phyloP scores from a whole-genome alignment of 2,329 filamentous ascomycete species.

The Talaromyces pinophilus region DNA sequence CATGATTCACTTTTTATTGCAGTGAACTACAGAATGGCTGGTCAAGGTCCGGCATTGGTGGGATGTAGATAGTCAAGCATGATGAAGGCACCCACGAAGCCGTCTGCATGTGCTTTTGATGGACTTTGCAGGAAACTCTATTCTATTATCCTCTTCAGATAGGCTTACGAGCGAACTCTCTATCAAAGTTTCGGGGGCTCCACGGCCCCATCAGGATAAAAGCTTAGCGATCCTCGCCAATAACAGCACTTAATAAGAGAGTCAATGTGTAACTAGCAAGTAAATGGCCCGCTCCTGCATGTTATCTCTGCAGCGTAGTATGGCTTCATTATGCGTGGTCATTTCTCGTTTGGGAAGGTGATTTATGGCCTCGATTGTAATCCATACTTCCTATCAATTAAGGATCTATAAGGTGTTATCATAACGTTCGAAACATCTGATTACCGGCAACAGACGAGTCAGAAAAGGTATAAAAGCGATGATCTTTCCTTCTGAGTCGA shows the following conservation, averaged over 20 bases:
- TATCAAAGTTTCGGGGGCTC: background rate
- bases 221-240: conserved; percentile 4
- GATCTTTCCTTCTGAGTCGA: background rate
- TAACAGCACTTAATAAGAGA: background rate
- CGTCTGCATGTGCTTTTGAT: background rate
- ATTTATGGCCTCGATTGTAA: background rate
- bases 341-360: conserved; percentile 12
- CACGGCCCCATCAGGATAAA: background rate
- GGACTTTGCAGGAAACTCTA: background rate
- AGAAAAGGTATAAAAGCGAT: conserved; percentile 14
- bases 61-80: background rate
- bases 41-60: background rate
- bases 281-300: background rate
- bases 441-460: no score
- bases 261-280: background rate
- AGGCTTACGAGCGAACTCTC: background rate
- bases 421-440: background rate
- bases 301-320: conserved; percentile 1
- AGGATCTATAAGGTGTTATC: background rate
- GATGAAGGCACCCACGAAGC: background rate
- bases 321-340: background rate
- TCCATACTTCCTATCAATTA: background rate
- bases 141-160: background rate
- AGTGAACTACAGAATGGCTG: no score
- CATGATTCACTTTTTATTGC: background rate